Percentiles rank a stretch among this genome's conserved stretches.
Conservation (phyloP, 176 grass and related monocot species). For the Triticum urartu region DNA sequence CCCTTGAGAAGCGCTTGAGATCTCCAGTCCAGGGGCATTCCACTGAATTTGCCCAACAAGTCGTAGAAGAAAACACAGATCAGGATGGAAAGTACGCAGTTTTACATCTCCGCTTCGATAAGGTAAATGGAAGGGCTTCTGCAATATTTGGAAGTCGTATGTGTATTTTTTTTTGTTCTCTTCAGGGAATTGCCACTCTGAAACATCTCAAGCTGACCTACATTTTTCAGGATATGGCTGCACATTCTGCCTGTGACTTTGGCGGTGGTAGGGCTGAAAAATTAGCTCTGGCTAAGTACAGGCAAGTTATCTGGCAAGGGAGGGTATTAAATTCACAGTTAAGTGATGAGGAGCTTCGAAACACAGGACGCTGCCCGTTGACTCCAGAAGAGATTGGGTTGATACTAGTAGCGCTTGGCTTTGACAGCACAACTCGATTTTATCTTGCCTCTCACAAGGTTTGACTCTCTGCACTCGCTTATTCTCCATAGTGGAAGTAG, state of each 20-base stretch:
- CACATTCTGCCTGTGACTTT: conserved; percentile 92
- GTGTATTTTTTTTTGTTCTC: background rate
- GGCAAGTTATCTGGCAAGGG: conserved; percentile 93
- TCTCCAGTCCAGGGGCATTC: conserved; percentile 32
- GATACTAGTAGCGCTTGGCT: conserved; percentile 71
- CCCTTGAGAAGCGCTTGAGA: conserved; percentile 65
- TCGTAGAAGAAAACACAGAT: conserved; percentile 28
- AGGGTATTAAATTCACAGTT: conserved; percentile 82
- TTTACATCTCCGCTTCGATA: conserved; percentile 94
- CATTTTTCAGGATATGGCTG: conserved; percentile 86
- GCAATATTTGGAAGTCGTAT: background rate
- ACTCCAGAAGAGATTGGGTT: conserved; percentile 93
- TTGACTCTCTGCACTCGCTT: background rate
- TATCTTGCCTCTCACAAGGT: conserved; percentile 99
- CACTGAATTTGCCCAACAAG: conserved; percentile 34
- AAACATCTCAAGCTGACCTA: conserved; percentile 12
- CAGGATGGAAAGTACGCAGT: conserved; percentile 69
- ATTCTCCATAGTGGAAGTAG: background rate
- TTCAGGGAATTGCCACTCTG: background rate
- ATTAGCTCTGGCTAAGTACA: conserved; percentile 88
- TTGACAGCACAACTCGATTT: conserved; percentile 66
- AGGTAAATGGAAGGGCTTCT: conserved; percentile 50
- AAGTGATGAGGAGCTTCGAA: conserved; percentile 70
- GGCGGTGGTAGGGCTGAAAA: conserved; percentile 84
- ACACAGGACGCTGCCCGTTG: conserved; percentile 69